Percentiles rank a stretch among this genome's conserved stretches.
Conservation (phyloP, 306 rosid genomes). For the Vachellia pachyceras region DNA sequence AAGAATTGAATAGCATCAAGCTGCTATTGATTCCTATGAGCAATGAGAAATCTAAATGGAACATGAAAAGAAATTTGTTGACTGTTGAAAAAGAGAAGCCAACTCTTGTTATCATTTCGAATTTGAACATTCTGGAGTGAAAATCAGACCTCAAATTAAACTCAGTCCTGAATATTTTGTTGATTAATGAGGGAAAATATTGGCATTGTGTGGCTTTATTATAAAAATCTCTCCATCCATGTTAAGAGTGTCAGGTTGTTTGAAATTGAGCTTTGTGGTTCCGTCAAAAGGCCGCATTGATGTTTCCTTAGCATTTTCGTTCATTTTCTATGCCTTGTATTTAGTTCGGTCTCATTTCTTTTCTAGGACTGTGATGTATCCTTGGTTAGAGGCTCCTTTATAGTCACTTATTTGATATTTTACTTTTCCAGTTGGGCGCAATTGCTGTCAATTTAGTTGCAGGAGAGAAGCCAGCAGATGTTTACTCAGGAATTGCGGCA, state of each 20-base stretch:
- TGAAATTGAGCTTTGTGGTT: slow-evolving; percentile 25
- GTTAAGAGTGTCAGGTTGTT: slow-evolving; percentile 19
- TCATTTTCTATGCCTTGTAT: slow-evolving; percentile 12
- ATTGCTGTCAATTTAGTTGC: no score
- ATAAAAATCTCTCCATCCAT: slow-evolving; percentile 13
- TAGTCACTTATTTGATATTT: no score
- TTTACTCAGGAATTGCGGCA: no score
- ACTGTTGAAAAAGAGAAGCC: background rate
- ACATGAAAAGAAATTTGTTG: background rate
- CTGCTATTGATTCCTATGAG: background rate
- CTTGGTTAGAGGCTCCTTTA: no score
- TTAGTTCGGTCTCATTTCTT: slow-evolving; percentile 7
- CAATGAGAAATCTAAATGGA: background rate
- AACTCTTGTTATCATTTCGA: background rate
- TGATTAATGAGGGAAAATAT: slow-evolving; percentile 30
- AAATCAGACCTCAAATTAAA: slow-evolving; percentile 20
- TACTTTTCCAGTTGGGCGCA: no score
- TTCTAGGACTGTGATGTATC: no score
- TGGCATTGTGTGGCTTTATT: slow-evolving; percentile 36
- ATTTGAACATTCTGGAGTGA: slow-evolving; percentile 24
- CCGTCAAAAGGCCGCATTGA: slow-evolving; percentile 17
- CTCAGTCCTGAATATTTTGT: slow-evolving; percentile 21
- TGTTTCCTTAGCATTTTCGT: slow-evolving; percentile 22
- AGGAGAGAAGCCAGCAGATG: no score
- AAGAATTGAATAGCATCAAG: background rate